Conservation (phyloP, 495 filamentous ascomycete species). For the Opeltia flavorubescens region DNA sequence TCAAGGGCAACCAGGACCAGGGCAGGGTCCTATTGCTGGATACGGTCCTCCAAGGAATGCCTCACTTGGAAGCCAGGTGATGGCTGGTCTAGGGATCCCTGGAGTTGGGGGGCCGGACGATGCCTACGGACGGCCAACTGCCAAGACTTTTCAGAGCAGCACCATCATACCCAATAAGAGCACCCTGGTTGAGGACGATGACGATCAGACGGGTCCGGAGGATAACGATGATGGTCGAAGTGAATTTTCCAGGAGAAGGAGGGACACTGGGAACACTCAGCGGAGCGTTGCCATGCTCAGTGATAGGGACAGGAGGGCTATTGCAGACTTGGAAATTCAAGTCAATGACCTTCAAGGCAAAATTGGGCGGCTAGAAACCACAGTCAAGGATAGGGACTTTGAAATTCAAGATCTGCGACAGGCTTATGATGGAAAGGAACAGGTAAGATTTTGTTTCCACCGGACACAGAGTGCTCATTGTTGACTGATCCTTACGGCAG, state of each 20-base stretch:
- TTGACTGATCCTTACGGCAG: neutral
- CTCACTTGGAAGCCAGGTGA: slow-evolving; percentile 27
- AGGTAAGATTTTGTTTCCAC: slow-evolving; percentile 21
- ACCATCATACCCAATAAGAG: slow-evolving; percentile 96
- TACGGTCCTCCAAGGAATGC: slow-evolving; percentile 20
- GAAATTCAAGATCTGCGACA: slow-evolving; percentile 34
- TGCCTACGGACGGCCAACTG: slow-evolving; percentile 48
- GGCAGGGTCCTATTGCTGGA: slow-evolving; percentile 26
- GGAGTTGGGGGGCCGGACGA: slow-evolving; percentile 26
- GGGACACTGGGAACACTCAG: slow-evolving; percentile 35
- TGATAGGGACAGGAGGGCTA: slow-evolving; percentile 54
- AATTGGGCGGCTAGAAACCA: slow-evolving; percentile 53
- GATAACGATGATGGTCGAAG: slow-evolving; percentile 51
- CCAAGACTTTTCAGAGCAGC: slow-evolving; percentile 88
- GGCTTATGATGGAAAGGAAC: slow-evolving; percentile 28
- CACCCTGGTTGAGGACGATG: slow-evolving; percentile 95
- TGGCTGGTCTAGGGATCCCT: slow-evolving; percentile 23
- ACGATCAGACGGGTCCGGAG: slow-evolving; percentile 44
- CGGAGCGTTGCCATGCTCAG: slow-evolving; percentile 24
- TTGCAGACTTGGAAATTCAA: slow-evolving; percentile 66
- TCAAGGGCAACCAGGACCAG: slow-evolving; percentile 18
- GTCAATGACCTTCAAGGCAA: slow-evolving; percentile 61
- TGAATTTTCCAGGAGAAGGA: slow-evolving; percentile 53
- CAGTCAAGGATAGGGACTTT: slow-evolving; percentile 41
- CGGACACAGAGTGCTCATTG: neutral